phyloP scores from a whole-genome alignment of 1,139 yeast species.

The Pneumocystis murina region DNA sequence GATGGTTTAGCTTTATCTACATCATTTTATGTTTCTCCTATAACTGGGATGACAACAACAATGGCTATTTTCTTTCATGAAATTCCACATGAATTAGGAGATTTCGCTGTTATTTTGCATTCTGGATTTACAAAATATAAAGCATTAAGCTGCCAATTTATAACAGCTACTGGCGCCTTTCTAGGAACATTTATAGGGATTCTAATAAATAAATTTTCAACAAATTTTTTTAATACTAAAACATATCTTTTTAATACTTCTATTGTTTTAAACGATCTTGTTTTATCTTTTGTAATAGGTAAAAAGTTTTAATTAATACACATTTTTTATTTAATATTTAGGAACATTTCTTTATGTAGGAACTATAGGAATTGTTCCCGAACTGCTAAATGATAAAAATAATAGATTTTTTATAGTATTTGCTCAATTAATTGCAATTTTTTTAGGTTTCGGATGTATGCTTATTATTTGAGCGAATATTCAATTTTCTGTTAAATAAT shows the following conservation, averaged over 20 bases:
- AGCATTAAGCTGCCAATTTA: constrained; percentile 47
- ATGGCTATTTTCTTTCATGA: constrained; percentile 57
- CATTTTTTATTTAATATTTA: neutral
- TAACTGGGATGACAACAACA: constrained; percentile 48
- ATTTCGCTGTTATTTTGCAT: constrained; percentile 49
- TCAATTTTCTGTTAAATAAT: neutral
- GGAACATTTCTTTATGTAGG: neutral
- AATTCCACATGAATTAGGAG: constrained; percentile 63
- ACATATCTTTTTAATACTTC: constrained; percentile 36
- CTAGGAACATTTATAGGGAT: constrained; percentile 51
- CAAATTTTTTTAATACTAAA: constrained; percentile 3
- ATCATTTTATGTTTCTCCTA: constrained; percentile 42
- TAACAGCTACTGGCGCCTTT: constrained; percentile 48
- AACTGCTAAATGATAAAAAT: neutral
- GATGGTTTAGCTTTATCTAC: constrained; percentile 59
- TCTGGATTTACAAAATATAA: constrained; percentile 48
- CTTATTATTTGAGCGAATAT: neutral
- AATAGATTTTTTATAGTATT: neutral
- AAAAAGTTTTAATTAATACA: neutral
- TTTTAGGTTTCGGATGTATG: neutral
- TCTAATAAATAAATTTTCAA: constrained; percentile 29
- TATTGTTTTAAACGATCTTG: constrained; percentile 35
- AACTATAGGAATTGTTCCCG: neutral
- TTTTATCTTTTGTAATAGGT: constrained; percentile 60
- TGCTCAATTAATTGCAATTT: neutral